A percentile compares a stretch with the other conserved stretches of the same genome.
These are phyloP conservation scores for Ceratobasidium sp. DNA, from an alignment of 1,284 basidiomycete genomes.

Conservation along the genomic window DNA sequence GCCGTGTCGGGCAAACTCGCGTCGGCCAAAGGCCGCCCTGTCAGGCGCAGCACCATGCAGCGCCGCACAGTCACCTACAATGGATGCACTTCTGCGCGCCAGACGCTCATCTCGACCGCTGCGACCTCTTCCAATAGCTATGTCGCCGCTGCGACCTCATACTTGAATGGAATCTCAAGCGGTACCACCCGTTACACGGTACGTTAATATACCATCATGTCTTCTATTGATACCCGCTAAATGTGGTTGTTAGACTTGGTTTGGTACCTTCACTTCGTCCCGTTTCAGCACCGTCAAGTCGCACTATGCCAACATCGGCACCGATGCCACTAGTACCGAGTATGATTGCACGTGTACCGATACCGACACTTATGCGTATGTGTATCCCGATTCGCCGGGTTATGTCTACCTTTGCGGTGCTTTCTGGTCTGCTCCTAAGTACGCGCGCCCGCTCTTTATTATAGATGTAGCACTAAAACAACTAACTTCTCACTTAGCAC, in stretches of 20 bases:
- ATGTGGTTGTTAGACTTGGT: conserved; percentile 30
- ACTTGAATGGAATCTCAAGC: conserved; percentile 32
- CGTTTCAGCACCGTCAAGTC: conserved; percentile 40
- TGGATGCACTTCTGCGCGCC: conserved; percentile 35
- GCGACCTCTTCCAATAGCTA: conserved; percentile 44
- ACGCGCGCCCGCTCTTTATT: background rate
- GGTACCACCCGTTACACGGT: conserved; percentile 42
- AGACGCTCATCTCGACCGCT: conserved; percentile 40
- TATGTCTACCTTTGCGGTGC: conserved; percentile 43
- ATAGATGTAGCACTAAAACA: background rate
- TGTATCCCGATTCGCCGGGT: conserved; percentile 33
- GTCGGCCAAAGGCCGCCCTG: conserved; percentile 25
- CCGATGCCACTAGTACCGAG: conserved; percentile 32
- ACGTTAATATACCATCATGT: background rate
- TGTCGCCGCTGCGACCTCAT: conserved; percentile 29
- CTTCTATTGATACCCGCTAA: background rate
- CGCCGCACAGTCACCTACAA: conserved; percentile 36
- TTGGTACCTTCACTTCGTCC: conserved; percentile 41
- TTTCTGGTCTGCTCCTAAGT: conserved; percentile 44
- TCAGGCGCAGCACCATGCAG: background rate
- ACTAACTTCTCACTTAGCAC: conserved; percentile 9
- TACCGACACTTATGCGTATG: conserved; percentile 8
- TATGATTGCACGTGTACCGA: conserved; percentile 41
- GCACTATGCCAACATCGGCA: conserved; percentile 39
- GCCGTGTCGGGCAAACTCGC: conserved; percentile 40